These are phyloP conservation scores for Phaeodactylum tricornutum DNA, from an alignment of 108 stramenopile genomes.

Conservation along the genomic window DNA sequence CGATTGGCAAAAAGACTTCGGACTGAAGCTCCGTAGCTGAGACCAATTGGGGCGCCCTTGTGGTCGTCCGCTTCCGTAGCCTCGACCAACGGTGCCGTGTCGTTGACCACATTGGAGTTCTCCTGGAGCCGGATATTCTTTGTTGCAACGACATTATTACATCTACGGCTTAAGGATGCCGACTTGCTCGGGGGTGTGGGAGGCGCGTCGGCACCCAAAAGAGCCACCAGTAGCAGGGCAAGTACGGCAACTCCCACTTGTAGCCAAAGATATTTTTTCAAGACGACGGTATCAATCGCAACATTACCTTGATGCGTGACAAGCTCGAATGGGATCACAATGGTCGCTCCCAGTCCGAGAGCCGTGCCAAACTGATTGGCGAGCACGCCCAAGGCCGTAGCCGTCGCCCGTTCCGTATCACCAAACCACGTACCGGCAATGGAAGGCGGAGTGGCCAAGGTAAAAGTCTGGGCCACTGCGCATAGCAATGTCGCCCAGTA, in stretches of 20 bases:
- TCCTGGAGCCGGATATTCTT: too few relatives aligned
- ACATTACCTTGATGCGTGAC: too few relatives aligned
- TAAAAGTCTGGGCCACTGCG: slow-evolving; percentile 6
- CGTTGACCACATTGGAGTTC: too few relatives aligned
- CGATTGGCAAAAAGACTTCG: not conserved
- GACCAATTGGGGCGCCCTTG: too few relatives aligned
- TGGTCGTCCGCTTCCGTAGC: too few relatives aligned
- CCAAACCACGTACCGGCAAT: slow-evolving; percentile 4
- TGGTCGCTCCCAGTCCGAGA: slow-evolving; percentile 2
- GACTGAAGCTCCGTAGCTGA: too few relatives aligned
- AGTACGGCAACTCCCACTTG: not conserved
- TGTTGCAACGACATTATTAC: too few relatives aligned
- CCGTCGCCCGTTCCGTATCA: slow-evolving; percentile 1
- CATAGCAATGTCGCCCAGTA: slow-evolving; percentile 2
- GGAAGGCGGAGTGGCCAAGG: slow-evolving; percentile 1
- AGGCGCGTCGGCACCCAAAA: not conserved
- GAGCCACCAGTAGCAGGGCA: not conserved
- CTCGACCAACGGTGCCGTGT: too few relatives aligned
- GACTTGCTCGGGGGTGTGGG: too few relatives aligned
- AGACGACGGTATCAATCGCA: too few relatives aligned
- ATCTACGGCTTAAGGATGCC: too few relatives aligned
- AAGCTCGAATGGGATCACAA: not conserved
- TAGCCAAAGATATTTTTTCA: not conserved
- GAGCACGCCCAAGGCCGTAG: slow-evolving; percentile 2
- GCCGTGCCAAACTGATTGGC: slow-evolving; percentile 1